These are phyloP conservation scores for Colletotrichum australisinense DNA, from an alignment of 2,329 filamentous ascomycete genomes.

Conservation along the genomic window DNA sequence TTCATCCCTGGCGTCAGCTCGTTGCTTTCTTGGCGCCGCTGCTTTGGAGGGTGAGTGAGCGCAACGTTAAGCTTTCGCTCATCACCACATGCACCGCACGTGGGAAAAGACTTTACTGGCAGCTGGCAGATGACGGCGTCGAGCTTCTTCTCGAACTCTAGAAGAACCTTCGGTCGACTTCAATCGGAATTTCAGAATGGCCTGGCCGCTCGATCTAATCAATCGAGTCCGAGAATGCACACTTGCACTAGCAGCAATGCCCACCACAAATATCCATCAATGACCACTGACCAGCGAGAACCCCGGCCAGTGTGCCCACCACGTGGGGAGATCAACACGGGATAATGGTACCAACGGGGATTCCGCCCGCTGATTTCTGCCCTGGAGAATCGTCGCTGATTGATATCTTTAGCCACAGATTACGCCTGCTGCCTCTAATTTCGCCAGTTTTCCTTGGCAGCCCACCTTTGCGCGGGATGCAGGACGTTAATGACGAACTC, in stretches of 20 bases:
- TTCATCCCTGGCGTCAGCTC: neutral
- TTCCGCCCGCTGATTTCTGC: slow-evolving; percentile 2
- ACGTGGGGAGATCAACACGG: slow-evolving; percentile 26
- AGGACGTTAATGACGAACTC: slow-evolving; percentile 28
- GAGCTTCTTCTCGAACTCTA: neutral
- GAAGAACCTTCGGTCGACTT: slow-evolving; percentile 6
- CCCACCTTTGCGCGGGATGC: slow-evolving; percentile 20
- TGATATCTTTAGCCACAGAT: slow-evolving; percentile 30
- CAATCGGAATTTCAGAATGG: neutral
- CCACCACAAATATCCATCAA: neutral
- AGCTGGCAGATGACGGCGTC: neutral
- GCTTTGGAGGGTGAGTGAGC: neutral
- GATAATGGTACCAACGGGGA: slow-evolving; percentile 12
- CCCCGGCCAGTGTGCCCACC: slow-evolving; percentile 14
- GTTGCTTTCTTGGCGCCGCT: neutral
- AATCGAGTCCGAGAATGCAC: neutral
- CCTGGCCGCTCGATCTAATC: neutral
- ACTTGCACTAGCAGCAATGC: neutral
- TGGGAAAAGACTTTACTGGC: slow-evolving; percentile 2
- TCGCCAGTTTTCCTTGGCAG: slow-evolving; percentile 27
- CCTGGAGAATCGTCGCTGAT: neutral
- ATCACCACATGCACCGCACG: neutral
- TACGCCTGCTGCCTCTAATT: slow-evolving; percentile 23
- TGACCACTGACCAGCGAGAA: neutral
- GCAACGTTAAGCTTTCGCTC: slow-evolving; percentile 11